Evolutionary conservation across 2,329 filamentous ascomycete species (phyloP), one percentile per base, ranked within the genome.

Genomic region (Aspergillus novoparasiticus): DNA sequence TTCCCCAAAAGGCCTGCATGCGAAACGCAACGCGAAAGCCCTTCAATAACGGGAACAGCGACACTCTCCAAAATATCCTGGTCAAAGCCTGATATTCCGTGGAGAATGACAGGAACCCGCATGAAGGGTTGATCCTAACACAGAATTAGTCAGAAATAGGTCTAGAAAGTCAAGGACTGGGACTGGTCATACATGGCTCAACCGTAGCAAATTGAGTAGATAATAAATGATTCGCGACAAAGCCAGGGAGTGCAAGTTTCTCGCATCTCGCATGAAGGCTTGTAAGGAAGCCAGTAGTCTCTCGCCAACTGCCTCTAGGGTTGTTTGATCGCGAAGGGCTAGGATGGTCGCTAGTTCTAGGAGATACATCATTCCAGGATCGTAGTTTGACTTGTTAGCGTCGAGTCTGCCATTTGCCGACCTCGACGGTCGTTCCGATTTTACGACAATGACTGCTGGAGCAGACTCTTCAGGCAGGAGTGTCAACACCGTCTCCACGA

Each of bases 321-420:
- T 92, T 65, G 90, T 85, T 19, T 88, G 82, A 72, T 97, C 90
- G 61, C 91, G 86, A 11, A 96, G 84, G 9, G 91, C 89, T 39
- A 98, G 82, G 1, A 94, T 86, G 0, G 95, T 97, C 43, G 91
- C 91, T 64, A 98, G 85, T 73, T 99, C 95, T 12, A 99, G 83
- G n/a, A 97, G 86, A 73, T 96, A 99, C 0, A 96, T 90, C 58
- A 95, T 85, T 1, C 89, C 88, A 1, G 95, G 93, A 71, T 97
- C 93, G 73, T 99, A 99, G 14, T 84, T 82, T 3, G 90, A 85
- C 19, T 83, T 85, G 61, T 83, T 85, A 11, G 82, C 75, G 72
- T 84, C 79, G 9, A 77, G 67, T 68, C 88, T 90, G 50, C 85
- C 83, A 21, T 85, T 87, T 69, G 89, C 88, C 3, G 86, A 75